Base-by-base conservation (phyloP, 1,284 basidiomycete genomes). In the Puccinia triticina region DNA sequence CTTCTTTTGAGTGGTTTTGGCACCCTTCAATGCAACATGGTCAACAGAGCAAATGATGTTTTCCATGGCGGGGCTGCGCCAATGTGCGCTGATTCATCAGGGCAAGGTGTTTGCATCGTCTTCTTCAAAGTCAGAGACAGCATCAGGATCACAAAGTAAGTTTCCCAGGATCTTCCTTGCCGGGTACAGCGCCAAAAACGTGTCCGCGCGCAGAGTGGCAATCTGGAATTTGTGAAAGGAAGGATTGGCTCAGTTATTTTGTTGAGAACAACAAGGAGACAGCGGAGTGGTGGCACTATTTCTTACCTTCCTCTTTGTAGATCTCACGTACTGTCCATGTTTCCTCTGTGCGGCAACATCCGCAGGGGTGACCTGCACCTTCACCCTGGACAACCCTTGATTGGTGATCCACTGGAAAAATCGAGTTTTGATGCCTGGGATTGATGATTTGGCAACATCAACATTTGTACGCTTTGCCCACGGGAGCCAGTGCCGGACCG, bases 111-210 rank as follows among this genome's bases (percentile, higher is more conserved):
- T 43, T 16, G 32, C 64, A 67, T 67, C 40, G 21, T 67, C 64
- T 16, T 67, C 64, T 67, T 67, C 64, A 40, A 67, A 29, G 40
- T 67, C 64, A 21, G 64, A 67, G 8, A 67, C 64, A 12, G 64
- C 40, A 43, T 67, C 64, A 3, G 64, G 34, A 21, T 67, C 64
- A 16, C 64, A n/a, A 67, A 67, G 64, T n/a, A 67, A 67, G 32
- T 67, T 32, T 21, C 64, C 64, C 12, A 67, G 40, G 16, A 67
- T 43, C 64, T 67, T 67, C 40, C n/a, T 67, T 2, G 2, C 21
- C 21, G 64, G 64, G 64, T 67, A 67, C 14, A 67, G 32, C 10
- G 32, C 10, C 32, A 67, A 34, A n/a, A 67, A 67, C 18, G 64
- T 67, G 32, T 67, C 64, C 14, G 64, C 64, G 16, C 64, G 64